These are phyloP conservation scores for Nectriaceae sp. DNA, from an alignment of 2,329 filamentous ascomycete species.

Conservation along the genomic window DNA sequence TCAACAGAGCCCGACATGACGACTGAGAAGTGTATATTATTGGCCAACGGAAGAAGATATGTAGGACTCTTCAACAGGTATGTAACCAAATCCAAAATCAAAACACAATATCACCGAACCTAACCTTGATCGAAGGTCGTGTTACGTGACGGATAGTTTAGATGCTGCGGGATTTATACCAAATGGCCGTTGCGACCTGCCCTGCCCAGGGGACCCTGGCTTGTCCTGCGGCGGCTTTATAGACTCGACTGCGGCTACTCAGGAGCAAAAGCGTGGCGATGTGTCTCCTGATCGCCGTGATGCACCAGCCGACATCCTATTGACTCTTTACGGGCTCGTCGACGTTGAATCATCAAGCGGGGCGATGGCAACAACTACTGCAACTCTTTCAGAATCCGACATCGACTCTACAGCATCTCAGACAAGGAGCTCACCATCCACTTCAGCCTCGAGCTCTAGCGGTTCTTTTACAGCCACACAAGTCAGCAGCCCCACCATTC, in stretches of 20 bases:
- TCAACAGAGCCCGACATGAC: conserved; percentile 10
- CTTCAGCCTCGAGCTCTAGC: neutral
- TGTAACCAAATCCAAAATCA: neutral
- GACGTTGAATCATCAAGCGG: conserved; percentile 1
- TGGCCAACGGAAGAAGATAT: conserved; percentile 2
- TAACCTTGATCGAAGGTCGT: conserved; percentile 11
- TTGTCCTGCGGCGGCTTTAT: conserved; percentile 16
- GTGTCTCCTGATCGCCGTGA: conserved; percentile 4
- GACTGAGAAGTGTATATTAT: conserved; percentile 6
- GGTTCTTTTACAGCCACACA: neutral
- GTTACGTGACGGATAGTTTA: conserved; percentile 12
- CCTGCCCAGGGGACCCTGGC: conserved; percentile 15
- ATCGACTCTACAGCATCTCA: neutral
- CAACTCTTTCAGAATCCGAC: neutral
- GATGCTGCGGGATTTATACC: neutral
- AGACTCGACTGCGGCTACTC: neutral
- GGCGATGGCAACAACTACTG: neutral
- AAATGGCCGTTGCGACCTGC: conserved; percentile 10
- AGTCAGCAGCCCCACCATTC: neutral
- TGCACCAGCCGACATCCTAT: conserved; percentile 8
- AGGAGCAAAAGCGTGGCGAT: neutral
- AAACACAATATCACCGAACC: neutral
- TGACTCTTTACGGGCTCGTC: conserved; percentile 13
- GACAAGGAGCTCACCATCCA: neutral
- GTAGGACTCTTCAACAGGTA: conserved; percentile 13